Evolutionary conservation across 202 grass and related monocot genomes (phyloP), one percentile per base, ranked within the genome.

Genomic region (Carex arenaria): DNA sequence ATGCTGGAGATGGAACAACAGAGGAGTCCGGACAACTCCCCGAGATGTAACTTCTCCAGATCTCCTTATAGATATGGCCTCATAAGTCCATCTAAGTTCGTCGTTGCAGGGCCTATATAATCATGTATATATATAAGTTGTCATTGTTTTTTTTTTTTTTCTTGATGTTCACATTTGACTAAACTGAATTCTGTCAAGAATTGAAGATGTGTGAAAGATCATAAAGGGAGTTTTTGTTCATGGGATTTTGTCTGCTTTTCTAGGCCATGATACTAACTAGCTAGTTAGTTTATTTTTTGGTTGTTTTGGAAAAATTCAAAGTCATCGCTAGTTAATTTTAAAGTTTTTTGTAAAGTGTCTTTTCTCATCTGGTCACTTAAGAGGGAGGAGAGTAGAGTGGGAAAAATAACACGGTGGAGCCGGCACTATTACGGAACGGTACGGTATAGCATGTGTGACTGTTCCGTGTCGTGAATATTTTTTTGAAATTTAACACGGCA

Each of bases 1-100:
- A 82, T 97, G 89, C 79, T 85, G 86, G 87, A 93, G 86, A 91
- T 97, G 36, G 91, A 93, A 86, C 89, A 88, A 54, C 78, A 74
- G 40, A 79, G 63, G 9, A 74, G 61, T 61, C 80, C 59, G 4
- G 26, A 55, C 56, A 9, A 80, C 69, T 40, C 67, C 19, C 82
- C 89, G 0, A 15, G 81, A 2, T 90, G 89, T 52, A 61, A 67
- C 28, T 65, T 85, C 79, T 54, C 34, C 23, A 52, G 13, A 40
- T 49, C 54, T 67, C 78, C 76, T 17, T 40, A 74, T 2, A 81
- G 88, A 15, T 89, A 89, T 61, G 85, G 85, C 64, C 47, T 88
- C 75, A 34, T 89, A 47, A 97, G 81, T 67, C 87, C 86, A 0
- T 80, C 82, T 1, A 83, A 71, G 49, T 64, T 83, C 31, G 45